Evolutionary conservation across 202 grass and related monocot species (phyloP), one percentile per base, ranked within the genome.

Genomic region (Zoysia matrella): DNA sequence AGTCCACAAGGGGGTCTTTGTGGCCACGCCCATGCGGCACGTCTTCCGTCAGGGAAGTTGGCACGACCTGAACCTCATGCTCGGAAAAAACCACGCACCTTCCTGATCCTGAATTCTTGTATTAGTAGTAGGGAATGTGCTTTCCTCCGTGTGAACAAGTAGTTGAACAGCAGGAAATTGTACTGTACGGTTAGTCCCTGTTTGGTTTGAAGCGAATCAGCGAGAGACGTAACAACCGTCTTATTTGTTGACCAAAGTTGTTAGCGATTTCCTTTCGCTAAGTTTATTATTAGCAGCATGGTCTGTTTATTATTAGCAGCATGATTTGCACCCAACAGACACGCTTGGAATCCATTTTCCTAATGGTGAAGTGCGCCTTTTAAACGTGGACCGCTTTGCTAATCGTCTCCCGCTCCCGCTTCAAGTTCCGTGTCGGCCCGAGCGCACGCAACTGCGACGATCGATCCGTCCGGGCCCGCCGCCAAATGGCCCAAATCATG

Each of bases 381-480:
- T 51, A 13, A 43, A 63, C 53, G 30, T 43, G 2, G 14, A 15
- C 5, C 30, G 30, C 30, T 36, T 36, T 36, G 30, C 30, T 36
- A 36, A 36, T 44, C 7, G 43, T 52, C 3, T 2, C 6, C 13
- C 1, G 11, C 30, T 66, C 9, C 7, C 42, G 36, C 36, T 22
- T 12, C 8, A 40, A 44, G 43, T 47, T 79, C 9, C 49, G 49
- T 66, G 14, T 47, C 40, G 57, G 53, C 41, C 43, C 0, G 45
- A 14, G 6, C 82, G 60, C 82, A 77, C 73, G 82, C 72, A 58
- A 76, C 45, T 4, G 43, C 45, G 45, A 66, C 43, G 68, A 76
- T 39, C 63, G 40, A 43, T 4, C 45, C 70, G 67, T 5, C 52
- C 40, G 18, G 8, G 18, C 72, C 64, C 49, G 30, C 30, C 30